A percentile compares a stretch with the other conserved stretches of the same genome.
Conservation (phyloP, 306 rosid species). For the Mimosa bimucronata region DNA sequence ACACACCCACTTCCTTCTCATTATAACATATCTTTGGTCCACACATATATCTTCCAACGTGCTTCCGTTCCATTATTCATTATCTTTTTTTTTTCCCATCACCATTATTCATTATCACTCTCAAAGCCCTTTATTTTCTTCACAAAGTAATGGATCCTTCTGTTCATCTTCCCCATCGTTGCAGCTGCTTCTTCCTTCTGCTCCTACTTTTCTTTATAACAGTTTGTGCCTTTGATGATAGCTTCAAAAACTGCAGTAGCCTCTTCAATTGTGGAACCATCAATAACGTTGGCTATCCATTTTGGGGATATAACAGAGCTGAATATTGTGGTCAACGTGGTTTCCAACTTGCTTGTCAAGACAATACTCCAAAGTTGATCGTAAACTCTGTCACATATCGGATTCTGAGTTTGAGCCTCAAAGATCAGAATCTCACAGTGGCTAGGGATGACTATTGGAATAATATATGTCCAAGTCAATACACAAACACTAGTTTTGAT, state of each 20-base stretch:
- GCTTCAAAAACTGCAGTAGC: background rate
- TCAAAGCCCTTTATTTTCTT: background rate
- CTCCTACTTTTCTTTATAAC: background rate
- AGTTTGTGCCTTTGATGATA: background rate
- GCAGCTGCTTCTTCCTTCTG: background rate
- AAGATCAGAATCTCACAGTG: background rate
- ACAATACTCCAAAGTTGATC: background rate
- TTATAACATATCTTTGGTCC: background rate
- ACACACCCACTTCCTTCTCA: background rate
- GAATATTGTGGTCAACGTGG: background rate
- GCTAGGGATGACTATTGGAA: slow-evolving; percentile 29
- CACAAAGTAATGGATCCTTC: background rate
- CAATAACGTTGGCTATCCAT: background rate
- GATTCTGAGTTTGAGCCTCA: background rate
- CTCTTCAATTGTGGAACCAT: background rate
- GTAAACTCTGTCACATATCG: background rate
- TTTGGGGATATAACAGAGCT: slow-evolving; percentile 21
- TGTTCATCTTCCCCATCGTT: background rate
- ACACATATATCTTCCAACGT: too few relatives aligned
- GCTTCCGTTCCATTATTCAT: too few relatives aligned
- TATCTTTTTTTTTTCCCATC: too few relatives aligned
- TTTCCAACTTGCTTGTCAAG: background rate
- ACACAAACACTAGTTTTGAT: background rate
- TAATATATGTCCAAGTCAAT: background rate
- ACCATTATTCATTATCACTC: too few relatives aligned